These are phyloP conservation scores for Geotrichum candidum DNA, from an alignment of 1,139 yeast genomes.

Conservation along the genomic window DNA sequence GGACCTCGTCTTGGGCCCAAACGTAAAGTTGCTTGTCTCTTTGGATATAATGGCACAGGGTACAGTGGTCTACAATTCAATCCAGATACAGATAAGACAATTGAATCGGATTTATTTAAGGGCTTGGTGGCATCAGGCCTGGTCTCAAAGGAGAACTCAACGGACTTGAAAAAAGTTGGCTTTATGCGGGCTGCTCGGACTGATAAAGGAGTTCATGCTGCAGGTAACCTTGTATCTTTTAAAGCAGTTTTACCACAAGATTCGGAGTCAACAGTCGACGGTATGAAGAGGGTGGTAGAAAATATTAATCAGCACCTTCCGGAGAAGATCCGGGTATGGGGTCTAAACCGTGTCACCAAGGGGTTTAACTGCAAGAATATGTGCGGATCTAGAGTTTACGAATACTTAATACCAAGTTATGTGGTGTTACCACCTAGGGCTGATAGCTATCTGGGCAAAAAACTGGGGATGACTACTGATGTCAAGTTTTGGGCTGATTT, in stretches of 20 bases:
- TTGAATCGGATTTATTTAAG: constrained; percentile 80
- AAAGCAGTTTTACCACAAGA: constrained; percentile 84
- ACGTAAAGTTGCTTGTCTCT: constrained; percentile 82
- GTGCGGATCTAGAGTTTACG: constrained; percentile 92
- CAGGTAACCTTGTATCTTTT: constrained; percentile 86
- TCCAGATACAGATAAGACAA: constrained; percentile 80
- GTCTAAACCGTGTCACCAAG: constrained; percentile 79
- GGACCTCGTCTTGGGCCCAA: constrained; percentile 45
- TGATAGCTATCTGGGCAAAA: constrained; percentile 20
- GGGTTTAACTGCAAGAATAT: constrained; percentile 90
- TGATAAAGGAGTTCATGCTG: constrained; percentile 98
- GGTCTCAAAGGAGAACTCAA: constrained; percentile 78
- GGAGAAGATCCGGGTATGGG: constrained; percentile 87
- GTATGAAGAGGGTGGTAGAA: constrained; percentile 46
- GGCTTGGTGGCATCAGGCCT: constrained; percentile 90
- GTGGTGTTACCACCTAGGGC: constrained; percentile 86
- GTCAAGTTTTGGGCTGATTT: constrained; percentile 24
- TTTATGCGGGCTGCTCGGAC: constrained; percentile 97
- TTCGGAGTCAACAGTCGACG: background rate
- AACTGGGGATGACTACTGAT: constrained; percentile 14
- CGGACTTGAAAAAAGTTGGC: constrained; percentile 82
- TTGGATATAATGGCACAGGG: constrained; percentile 97
- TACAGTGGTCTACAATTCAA: constrained; percentile 96
- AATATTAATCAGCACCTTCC: constrained; percentile 75
- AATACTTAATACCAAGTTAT: constrained; percentile 86